These are phyloP conservation scores for Petasospora fabianii DNA, from an alignment of 1,139 yeast genomes.

Conservation along the genomic window DNA sequence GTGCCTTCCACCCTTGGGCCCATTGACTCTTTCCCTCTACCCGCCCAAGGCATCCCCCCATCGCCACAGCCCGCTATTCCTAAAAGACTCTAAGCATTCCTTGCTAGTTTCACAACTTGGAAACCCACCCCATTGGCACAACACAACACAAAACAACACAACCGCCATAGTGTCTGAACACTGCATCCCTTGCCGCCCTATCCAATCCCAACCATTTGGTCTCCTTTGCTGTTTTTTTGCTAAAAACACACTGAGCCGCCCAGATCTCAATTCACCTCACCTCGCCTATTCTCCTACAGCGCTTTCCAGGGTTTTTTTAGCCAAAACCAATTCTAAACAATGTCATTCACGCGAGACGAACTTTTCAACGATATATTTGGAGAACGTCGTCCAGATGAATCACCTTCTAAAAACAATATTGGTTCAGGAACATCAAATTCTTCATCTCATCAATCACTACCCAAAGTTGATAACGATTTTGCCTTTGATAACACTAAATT, in stretches of 20 bases:
- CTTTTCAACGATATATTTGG: conserved; percentile 32
- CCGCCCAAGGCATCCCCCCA: too few relatives aligned
- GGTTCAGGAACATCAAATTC: neutral
- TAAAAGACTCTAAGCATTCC: too few relatives aligned
- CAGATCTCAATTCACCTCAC: neutral
- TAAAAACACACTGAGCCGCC: too few relatives aligned
- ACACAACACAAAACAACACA: too few relatives aligned
- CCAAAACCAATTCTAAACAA: neutral
- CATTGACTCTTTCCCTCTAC: too few relatives aligned
- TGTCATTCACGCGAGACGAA: conserved; percentile 26
- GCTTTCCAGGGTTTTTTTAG: too few relatives aligned
- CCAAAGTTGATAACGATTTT: conserved; percentile 3
- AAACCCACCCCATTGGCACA: neutral
- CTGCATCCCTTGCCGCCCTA: too few relatives aligned
- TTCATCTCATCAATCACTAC: neutral
- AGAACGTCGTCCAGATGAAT: conserved; percentile 13
- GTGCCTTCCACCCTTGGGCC: too few relatives aligned
- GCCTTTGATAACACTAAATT: conserved; percentile 7
- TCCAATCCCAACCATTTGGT: too few relatives aligned
- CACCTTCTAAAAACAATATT: conserved; percentile 1
- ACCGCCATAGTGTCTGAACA: too few relatives aligned
- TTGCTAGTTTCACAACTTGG: neutral
- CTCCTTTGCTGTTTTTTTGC: too few relatives aligned
- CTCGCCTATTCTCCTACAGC: neutral
- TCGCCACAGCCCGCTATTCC: too few relatives aligned